Conservation (phyloP, 2,329 filamentous ascomycete species). For the Endoconidiophora laricicola region DNA sequence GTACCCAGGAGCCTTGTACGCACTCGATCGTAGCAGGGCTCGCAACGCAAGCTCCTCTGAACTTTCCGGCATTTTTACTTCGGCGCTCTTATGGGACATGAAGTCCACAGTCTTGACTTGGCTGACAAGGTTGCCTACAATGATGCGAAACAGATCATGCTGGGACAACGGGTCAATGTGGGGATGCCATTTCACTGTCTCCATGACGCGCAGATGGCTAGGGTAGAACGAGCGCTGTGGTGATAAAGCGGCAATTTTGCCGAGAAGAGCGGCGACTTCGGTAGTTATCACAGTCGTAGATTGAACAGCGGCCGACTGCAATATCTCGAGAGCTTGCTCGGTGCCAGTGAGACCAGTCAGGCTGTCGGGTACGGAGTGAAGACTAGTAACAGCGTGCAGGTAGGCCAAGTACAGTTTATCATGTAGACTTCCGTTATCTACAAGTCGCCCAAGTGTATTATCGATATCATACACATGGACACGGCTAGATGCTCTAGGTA, state of each 20-base stretch:
- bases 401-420: constrained; percentile 35
- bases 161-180: constrained; percentile 27
- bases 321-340: constrained; percentile 32
- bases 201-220: constrained; percentile 24
- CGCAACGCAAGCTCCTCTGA: neutral
- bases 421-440: constrained; percentile 31
- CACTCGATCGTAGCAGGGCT: neutral
- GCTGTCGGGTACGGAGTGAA: constrained; percentile 30
- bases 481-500: neutral
- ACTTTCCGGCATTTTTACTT: neutral
- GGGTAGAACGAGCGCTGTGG: constrained; percentile 31
- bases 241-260: constrained; percentile 24
- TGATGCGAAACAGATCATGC: constrained; percentile 24
- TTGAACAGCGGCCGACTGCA: constrained; percentile 30
- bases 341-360: constrained; percentile 35
- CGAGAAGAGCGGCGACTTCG: constrained; percentile 22
- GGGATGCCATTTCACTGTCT: constrained; percentile 27
- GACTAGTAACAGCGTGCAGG: constrained; percentile 37
- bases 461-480: constrained; percentile 34
- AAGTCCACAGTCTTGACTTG: neutral
- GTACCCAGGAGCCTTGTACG: neutral
- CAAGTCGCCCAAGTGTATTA: constrained; percentile 29
- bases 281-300: constrained; percentile 28
- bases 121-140: constrained; percentile 16
- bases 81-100: neutral